A percentile compares a stretch with the other conserved stretches of the same genome.
These are phyloP conservation scores for Fereydounia khargensis DNA, from an alignment of 1,284 basidiomycete genomes.

Conservation along the genomic window DNA sequence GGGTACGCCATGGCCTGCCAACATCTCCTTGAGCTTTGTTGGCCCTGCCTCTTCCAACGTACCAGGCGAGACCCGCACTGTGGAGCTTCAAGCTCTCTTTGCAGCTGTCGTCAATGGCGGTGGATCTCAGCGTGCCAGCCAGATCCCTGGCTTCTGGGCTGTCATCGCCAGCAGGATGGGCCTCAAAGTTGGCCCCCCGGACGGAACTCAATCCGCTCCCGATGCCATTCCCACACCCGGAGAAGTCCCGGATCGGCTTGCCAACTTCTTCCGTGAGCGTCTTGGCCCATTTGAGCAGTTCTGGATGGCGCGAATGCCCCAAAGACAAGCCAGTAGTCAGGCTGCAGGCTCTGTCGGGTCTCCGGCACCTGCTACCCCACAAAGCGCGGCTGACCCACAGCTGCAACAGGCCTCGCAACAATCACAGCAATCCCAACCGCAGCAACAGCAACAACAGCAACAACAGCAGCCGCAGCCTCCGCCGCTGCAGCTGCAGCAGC, in stretches of 20 bases:
- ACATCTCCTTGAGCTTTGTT: conserved; percentile 33
- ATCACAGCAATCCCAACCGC: neutral
- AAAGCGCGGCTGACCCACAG: too few relatives aligned
- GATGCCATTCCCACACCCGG: conserved; percentile 34
- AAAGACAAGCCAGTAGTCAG: conserved; percentile 23
- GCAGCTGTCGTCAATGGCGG: conserved; percentile 39
- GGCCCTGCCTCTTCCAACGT: conserved; percentile 35
- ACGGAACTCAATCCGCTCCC: conserved; percentile 20
- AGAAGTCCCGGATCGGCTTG: conserved; percentile 46
- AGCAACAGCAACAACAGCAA: conserved; percentile 7
- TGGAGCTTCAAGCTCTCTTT: conserved; percentile 46
- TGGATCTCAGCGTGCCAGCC: conserved; percentile 36
- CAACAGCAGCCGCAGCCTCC: conserved; percentile 5
- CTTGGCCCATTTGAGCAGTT: conserved; percentile 46
- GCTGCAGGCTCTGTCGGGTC: too few relatives aligned
- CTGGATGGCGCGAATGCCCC: conserved; percentile 44
- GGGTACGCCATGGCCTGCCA: conserved; percentile 36
- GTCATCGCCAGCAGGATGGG: conserved; percentile 43
- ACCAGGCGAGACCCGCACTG: conserved; percentile 39
- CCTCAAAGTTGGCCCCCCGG: conserved; percentile 36
- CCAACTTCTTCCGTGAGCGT: conserved; percentile 42
- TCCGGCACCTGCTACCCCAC: too few relatives aligned
- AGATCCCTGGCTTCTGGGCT: conserved; percentile 46
- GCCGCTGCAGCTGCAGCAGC: neutral
- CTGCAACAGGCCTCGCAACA: conserved; percentile 2